Evolutionary conservation across 257 asterid genomes (phyloP), one percentile per base, ranked within the genome.

Genomic region (Sherardia arvensis): DNA sequence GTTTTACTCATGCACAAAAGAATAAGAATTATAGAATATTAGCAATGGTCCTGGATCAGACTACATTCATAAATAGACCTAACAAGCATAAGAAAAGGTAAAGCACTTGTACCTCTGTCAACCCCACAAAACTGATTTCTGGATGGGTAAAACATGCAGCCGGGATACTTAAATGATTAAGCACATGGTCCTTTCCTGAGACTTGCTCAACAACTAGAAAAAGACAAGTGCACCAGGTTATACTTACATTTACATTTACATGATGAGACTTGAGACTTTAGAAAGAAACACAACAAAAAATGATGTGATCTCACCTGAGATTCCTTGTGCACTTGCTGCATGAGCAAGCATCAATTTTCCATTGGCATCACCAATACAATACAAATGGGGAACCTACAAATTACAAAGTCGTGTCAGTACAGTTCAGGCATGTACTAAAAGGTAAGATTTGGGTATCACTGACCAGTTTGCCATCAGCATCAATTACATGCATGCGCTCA

Each of bases 121-220:
- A 71, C 67, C 99, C 99, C 62, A 93, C 97, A 92, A 93, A 84
- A 78, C 99, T 93, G 82, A 93, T 93, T 78, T 93, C 99, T 11
- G 99, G 97, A 81, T 93, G 99, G 68, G 99, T 93, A 73, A 93
- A 90, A 73, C 99, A 93, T 61, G 99, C 99, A 29, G 97, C 99
- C 43, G 99, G 99, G 68, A 93, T 80, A 83, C 95, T 93, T 66
- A 85, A 76, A 79, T 90, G 97, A 66, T 93, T 90, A 75, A 93
- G 78, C 68, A 93, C 87, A 74, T 90, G 96, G 83, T 85, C 97
- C 4, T 74, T 79, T 55, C 99, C 99, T 53, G 94, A 74, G 53
- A 90, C 84, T 79, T 93, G 99, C 82, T 93, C 99, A 75, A 93
- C 87, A 73, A 90, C 99, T 93, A 75, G 20, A 23, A 10, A 61